Conservation (phyloP, 208 protist species). For the Leishmania martiniquensis region DNA sequence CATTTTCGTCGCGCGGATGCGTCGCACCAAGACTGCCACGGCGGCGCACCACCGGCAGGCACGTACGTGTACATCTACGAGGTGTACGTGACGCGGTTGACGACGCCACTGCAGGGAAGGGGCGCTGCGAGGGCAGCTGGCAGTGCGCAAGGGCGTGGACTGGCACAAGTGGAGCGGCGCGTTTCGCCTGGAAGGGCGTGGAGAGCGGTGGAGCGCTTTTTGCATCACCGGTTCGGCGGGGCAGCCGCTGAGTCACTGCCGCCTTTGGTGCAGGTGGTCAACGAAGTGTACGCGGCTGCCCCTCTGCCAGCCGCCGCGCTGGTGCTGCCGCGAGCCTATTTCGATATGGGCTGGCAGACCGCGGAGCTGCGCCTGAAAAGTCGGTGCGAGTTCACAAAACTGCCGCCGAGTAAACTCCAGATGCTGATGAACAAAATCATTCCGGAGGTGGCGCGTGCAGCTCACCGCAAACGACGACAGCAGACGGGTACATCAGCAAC, state of each 20-base stretch:
- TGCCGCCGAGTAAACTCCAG: conserved; percentile 58
- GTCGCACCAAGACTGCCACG: neutral
- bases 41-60: neutral
- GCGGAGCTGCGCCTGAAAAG: conserved; percentile 58
- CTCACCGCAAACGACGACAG: neutral
- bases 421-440: conserved; percentile 80
- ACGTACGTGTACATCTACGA: conserved; percentile 70
- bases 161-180: conserved; percentile 27
- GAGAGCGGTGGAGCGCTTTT: conserved; percentile 49
- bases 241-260: conserved; percentile 38
- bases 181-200: conserved; percentile 53
- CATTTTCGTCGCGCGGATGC: conserved; percentile 15
- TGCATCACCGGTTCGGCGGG: conserved; percentile 31
- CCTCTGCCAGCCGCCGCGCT: conserved; percentile 67
- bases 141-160: neutral
- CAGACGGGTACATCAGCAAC: neutral
- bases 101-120: neutral
- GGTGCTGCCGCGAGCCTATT: conserved; percentile 51
- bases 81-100: conserved; percentile 65
- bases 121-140: neutral
- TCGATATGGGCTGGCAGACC: conserved; percentile 73
- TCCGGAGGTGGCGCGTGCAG: conserved; percentile 35
- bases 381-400: conserved; percentile 35
- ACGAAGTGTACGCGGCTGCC: conserved; percentile 56
- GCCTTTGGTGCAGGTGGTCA: conserved; percentile 60